Evolutionary conservation across 768 basidiomycete species (phyloP), one percentile per base, ranked within the genome.

Genomic region (Sporobolomyces phaffii): DNA sequence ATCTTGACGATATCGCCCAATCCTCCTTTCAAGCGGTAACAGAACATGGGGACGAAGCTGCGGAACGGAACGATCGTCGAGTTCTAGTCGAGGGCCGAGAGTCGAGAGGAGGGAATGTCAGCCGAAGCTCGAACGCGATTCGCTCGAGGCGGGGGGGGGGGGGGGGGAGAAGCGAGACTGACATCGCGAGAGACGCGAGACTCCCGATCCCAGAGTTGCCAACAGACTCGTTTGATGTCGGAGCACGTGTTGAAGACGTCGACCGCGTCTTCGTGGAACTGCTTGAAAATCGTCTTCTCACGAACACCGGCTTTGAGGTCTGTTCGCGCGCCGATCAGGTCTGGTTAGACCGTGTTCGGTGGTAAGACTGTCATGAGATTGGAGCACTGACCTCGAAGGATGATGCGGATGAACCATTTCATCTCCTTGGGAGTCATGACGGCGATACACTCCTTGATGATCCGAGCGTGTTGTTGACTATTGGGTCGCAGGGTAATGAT

Each of bases 201-300:
- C 5, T 82, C 79, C 0, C 87, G 86, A 76, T 96, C 86, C 81
- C 86, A 87, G 2, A 99, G 80, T 58, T 87, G 87, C 86, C 88
- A 97, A 36, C 86, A 87, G 5, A 99, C 90, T 64, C 89, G 89
- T 80, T 93, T 93, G 50, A 98, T 81, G 77, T 98, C 93, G 0
- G 93, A 97, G 76, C 91, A 97, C 1, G 91, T 92, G 76, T 97
- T 97, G 80, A 90, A 99, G 11, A 96, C 78, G 75, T 91, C 89
- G 68, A 90, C 87, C 0, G 94, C 93, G 73, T 98, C 92, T 0
- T 90, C 89, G 78, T 99, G 96, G 74, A 97, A 91, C 10, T 91
- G 87, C 0, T 85, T 80, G 69, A 99, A 86, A 1, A 98, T 87
- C 0, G 92, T 92, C 15, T 88, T 92, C 77, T 98, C 96, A 78